Base-by-base conservation (phyloP, 176 grass and related monocot species). In the Eremochloa ophiuroides region DNA sequence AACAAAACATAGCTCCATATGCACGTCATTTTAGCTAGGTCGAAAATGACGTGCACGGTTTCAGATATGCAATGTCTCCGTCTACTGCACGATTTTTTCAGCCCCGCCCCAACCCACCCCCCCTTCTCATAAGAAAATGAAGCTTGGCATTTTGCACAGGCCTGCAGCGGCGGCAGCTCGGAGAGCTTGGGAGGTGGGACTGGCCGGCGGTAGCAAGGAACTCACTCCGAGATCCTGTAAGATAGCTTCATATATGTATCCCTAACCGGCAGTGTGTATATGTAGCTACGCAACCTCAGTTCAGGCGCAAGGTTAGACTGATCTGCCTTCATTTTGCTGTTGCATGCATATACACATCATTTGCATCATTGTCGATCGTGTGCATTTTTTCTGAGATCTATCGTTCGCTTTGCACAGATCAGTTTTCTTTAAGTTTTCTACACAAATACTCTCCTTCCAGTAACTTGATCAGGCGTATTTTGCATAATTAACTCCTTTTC, bases 11-110 rank as follows among this genome's bases (percentile, higher is more conserved):
- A n/a, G n/a, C n/a, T n/a, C n/a, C n/a, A n/a, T n/a, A n/a, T n/a
- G n/a, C n/a, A n/a, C n/a, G n/a, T n/a, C n/a, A n/a, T n/a, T n/a
- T n/a, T n/a, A n/a, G n/a, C n/a, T n/a, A n/a, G n/a, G n/a, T n/a
- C n/a, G n/a, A 93, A 85, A 90, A 68, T 18, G 76, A 93, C 58
- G 46, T 35, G 34, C n/a, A 10, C 23, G 76, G 76, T 81, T 77
- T 77, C 76, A 85, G 87, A 93, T 93, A 85, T 69, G 63, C 64
- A 56, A 22, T 22, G 71, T 87, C 69, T 69, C 84, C 18, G 63
- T 90, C 80, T 77, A 8, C 78, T 41, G 30, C 58, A 59, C 70
- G 83, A 72, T 81, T 78, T 85, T 77, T 78, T 78, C 40, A 76
- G 82, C 56, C 79, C 35, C 23, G 29, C 38, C 50, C 50, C 50